Evolutionary conservation across 1,139 yeast species (phyloP), one percentile per base, ranked within the genome.

Genomic region (Geotrichum siamense): DNA sequence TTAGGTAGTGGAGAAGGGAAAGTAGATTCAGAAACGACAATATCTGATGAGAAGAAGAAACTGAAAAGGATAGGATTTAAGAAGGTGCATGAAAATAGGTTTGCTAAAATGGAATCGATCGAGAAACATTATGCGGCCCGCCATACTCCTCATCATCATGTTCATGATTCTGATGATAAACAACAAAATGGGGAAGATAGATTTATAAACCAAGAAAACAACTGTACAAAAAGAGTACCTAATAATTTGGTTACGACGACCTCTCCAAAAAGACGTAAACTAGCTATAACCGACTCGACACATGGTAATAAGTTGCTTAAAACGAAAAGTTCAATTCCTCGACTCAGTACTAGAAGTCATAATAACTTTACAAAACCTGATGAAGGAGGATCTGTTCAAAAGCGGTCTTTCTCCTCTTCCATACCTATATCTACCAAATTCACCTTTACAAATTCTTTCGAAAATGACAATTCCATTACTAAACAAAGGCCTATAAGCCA

Each of bases 91-190:
- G 35, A 53, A 15, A 49, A 56, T 10, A 45, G 56, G 32, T 60
- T 60, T 48, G 58, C 61, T 16, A 50, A 55, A 39, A 55, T 59
- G 58, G 62, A 57, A n/a, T 46, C 61, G 6, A 55, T 61, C 15
- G 47, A 51, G 2, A 29, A 53, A n/a, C 61, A 56, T 31, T 49
- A 52, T 46, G 49, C 57, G 3, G 56, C 53, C 5, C 20, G 38
- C 21, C 15, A 16, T 17, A 23, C 10, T 4, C 38, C 22, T 2
- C 33, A 41, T 30, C 39, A 13, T 35, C 44, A 20, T 20, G 20
- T 5, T 25, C 28, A 10, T 23, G 17, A 21, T 13, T 38, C 3
- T n/a, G 13, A 20, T 29, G 16, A 22, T 38, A 32, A 41, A 35
- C 26, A 28, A 37, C 27, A 36, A 31, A 28, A 8, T 15, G 17